These are phyloP conservation scores for Carallia pectinifolia DNA, from an alignment of 345 rosid species.

Conservation along the genomic window DNA sequence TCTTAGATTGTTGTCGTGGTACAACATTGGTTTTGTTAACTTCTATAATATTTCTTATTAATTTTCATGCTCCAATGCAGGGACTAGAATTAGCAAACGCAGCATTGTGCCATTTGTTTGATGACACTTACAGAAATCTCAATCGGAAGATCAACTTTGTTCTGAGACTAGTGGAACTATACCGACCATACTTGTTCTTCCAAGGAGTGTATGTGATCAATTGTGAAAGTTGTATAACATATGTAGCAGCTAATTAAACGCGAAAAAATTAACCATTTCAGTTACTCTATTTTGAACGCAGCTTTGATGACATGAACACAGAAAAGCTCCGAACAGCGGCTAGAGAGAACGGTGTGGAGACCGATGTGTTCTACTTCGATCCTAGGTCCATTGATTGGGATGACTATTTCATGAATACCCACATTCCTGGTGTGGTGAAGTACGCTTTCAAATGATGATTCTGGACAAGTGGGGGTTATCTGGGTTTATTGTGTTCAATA, in stretches of 20 bases:
- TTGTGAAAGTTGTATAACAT: background rate
- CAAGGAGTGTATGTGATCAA: slow-evolving; percentile 54
- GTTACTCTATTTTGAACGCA: slow-evolving; percentile 16
- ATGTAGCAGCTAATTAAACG: background rate
- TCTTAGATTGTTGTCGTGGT: too few relatives aligned
- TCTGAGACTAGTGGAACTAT: slow-evolving; percentile 67
- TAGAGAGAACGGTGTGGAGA: slow-evolving; percentile 32
- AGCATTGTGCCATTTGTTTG: slow-evolving; percentile 44
- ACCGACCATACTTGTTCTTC: slow-evolving; percentile 79
- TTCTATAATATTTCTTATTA: background rate
- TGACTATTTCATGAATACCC: slow-evolving; percentile 48
- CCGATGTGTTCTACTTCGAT: slow-evolving; percentile 45
- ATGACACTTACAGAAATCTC: slow-evolving; percentile 38
- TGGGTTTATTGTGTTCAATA: too few relatives aligned
- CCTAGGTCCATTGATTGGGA: slow-evolving; percentile 63
- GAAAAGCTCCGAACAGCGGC: slow-evolving; percentile 41
- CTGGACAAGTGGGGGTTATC: too few relatives aligned
- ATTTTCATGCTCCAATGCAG: slow-evolving; percentile 16
- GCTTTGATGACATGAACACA: slow-evolving; percentile 65
- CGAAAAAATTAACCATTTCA: background rate
- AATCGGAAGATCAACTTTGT: slow-evolving; percentile 54
- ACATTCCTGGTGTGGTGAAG: slow-evolving; percentile 61
- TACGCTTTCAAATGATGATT: slow-evolving; percentile 40
- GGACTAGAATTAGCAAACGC: slow-evolving; percentile 47
- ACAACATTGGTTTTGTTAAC: too few relatives aligned